A percentile compares a stretch with the other conserved stretches of the same genome.
phyloP scores from a whole-genome alignment of 2,329 filamentous ascomycete species.

The Acarospora socialis region DNA sequence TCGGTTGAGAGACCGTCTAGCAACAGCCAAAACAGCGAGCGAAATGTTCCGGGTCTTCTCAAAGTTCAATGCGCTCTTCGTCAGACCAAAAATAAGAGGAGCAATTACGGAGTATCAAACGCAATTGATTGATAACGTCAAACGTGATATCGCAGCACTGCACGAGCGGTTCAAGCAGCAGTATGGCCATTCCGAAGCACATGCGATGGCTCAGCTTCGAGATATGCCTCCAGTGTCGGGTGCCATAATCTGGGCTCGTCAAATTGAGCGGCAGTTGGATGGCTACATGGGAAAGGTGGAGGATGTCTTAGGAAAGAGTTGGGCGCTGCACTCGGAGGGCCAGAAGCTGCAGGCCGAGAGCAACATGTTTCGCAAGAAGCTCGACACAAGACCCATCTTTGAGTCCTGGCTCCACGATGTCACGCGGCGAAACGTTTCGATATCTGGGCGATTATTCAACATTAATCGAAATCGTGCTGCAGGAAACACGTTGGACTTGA shows the following conservation, averaged over 20 bases:
- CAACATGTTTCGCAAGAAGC: slow-evolving; percentile 86
- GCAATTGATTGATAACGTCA: slow-evolving; percentile 94
- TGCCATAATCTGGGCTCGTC: slow-evolving; percentile 92
- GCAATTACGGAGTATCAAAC: slow-evolving; percentile 97
- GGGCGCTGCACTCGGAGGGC: slow-evolving; percentile 86
- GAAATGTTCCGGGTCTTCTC: slow-evolving; percentile 99
- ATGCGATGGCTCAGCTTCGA: slow-evolving; percentile 93
- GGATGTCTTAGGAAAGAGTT: slow-evolving; percentile 86
- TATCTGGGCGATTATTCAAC: slow-evolving; percentile 81
- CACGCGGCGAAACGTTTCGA: slow-evolving; percentile 73
- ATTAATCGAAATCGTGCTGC: slow-evolving; percentile 80
- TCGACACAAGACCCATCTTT: slow-evolving; percentile 86
- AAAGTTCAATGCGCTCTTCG: slow-evolving; percentile 97
- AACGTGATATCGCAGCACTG: slow-evolving; percentile 80
- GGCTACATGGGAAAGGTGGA: slow-evolving; percentile 99
- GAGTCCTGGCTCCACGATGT: slow-evolving; percentile 93
- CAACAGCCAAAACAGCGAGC: slow-evolving; percentile 90
- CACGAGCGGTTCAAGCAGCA: slow-evolving; percentile 98
- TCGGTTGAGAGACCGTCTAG: slow-evolving; percentile 75
- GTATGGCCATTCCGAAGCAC: slow-evolving; percentile 93
- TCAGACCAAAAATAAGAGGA: slow-evolving; percentile 95
- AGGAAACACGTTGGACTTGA: slow-evolving; percentile 74
- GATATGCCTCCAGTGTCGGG: slow-evolving; percentile 92
- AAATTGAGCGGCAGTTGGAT: slow-evolving; percentile 91
- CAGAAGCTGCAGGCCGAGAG: slow-evolving; percentile 88